Base-by-base conservation (phyloP, 2,329 filamentous ascomycete genomes). In the Penicillium hordei region DNA sequence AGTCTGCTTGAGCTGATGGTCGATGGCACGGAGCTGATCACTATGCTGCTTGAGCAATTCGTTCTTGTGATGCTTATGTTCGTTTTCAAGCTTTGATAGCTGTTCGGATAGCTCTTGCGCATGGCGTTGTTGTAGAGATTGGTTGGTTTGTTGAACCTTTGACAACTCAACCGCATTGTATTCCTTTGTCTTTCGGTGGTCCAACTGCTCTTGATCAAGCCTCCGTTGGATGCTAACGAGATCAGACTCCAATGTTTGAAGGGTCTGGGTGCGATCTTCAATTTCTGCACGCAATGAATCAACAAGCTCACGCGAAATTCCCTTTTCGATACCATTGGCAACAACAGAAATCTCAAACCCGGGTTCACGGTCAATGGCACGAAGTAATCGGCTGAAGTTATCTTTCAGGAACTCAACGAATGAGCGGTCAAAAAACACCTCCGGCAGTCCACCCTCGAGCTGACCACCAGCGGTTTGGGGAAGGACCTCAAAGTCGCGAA, bases 321-420 rank as follows among this genome's bases (percentile, higher is more conserved):
- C 93, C 68, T 93, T 93, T 65, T 94, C 88, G 12, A 93, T 79
- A 0, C 90, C 90, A 69, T 93, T 91, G 43, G 87, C 83, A 56
- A 92, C 81, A 12, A 94, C 84, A 0, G 91, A 89, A 27, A 95
- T 87, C 72, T 99, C 94, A 60, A 95, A 80, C 1, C 88, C 91
- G 0, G 94, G 94, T 61, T 96, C 91, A 60, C 93, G 87, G 74
- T 99, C 94, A 66, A 99, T 90, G 15, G 91, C 90, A 61, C 91
- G 86, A 39, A 89, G 79, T 57, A 97, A 78, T 9, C 93, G 88
- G 68, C 90, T 93, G 71, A 95, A 97, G 70, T 96, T 96, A 69
- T 97, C 93, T 70, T 97, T 97, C 68, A 97, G 85, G 68, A 97
- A 96, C 59, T 97, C 90, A 55, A 99, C 87, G 73, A 97, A 97